phyloP scores from a whole-genome alignment of 352 stramenopile genomes.

The Phytophthora nicotianae region DNA sequence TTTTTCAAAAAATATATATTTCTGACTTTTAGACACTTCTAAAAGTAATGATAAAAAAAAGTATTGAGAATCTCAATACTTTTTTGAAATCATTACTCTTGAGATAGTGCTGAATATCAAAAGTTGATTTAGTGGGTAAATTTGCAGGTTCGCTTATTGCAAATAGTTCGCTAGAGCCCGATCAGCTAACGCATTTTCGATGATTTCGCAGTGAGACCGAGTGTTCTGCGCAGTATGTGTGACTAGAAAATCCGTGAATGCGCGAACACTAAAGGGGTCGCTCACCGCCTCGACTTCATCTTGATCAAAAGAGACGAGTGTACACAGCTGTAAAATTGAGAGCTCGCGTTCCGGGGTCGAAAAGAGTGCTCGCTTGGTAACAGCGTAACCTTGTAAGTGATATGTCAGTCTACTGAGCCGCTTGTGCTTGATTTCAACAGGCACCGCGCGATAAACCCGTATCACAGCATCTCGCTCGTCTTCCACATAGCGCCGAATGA shows the following conservation, averaged over 20 bases:
- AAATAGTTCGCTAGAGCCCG: neutral
- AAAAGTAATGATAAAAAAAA: too few relatives aligned
- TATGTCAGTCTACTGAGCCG: conserved; percentile 33
- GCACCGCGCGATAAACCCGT: conserved; percentile 31
- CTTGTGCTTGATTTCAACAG: conserved; percentile 34
- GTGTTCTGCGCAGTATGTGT: conserved; percentile 38
- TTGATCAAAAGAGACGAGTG: conserved; percentile 32
- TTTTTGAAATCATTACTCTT: too few relatives aligned
- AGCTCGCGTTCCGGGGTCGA: conserved; percentile 26
- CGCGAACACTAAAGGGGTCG: neutral
- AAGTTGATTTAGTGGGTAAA: neutral
- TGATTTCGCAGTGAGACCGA: conserved; percentile 40
- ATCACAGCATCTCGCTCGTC: conserved; percentile 33
- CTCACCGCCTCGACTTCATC: conserved; percentile 25
- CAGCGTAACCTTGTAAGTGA: conserved; percentile 35
- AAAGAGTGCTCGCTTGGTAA: conserved; percentile 35
- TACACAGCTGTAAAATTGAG: conserved; percentile 36
- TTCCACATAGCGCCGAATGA: conserved; percentile 35
- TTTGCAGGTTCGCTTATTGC: neutral
- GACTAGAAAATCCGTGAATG: conserved; percentile 49
- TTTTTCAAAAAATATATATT: too few relatives aligned
- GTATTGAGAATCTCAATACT: too few relatives aligned
- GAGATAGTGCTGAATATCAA: too few relatives aligned
- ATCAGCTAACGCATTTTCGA: conserved; percentile 39
- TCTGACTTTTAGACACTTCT: too few relatives aligned